Evolutionary conservation across 352 stramenopile species (phyloP).

Genomic region (Poterioochromonas sp.): DNA sequence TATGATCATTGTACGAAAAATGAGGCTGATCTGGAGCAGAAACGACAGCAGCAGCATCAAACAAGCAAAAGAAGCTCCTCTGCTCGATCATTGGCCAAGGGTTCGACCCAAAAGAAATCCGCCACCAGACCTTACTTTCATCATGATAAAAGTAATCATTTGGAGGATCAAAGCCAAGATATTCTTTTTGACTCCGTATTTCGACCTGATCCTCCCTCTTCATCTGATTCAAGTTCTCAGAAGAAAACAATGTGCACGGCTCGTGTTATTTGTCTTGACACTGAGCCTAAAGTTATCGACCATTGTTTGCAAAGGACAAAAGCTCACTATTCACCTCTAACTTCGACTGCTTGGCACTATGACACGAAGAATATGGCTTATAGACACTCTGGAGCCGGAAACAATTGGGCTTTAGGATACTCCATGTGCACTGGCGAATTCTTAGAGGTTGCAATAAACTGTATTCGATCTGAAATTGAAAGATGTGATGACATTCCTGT

Average conservation of each 20-base stretch:
- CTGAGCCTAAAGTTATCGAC: constrained; percentile 34
- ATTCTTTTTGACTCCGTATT: not conserved
- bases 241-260: constrained; percentile 11
- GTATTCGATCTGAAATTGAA: constrained; percentile 14
- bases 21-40: not conserved
- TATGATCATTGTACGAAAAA: not conserved
- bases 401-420: constrained; percentile 36
- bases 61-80: not conserved
- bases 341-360: not conserved
- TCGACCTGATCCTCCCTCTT: no score
- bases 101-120: constrained; percentile 1
- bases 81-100: not conserved
- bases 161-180: not conserved
- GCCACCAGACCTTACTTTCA: not conserved
- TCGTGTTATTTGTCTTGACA: constrained; percentile 28
- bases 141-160: no score
- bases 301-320: constrained; percentile 1
- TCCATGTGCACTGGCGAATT: not conserved
- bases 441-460: not conserved
- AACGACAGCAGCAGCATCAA: not conserved
- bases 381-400: constrained; percentile 20
- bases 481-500: not conserved
- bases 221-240: no score
- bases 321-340: not conserved
- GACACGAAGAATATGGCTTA: not conserved